These are phyloP conservation scores for Dothidotthia symphoricarpi DNA, from an alignment of 2,329 filamentous ascomycete genomes.

Conservation along the genomic window DNA sequence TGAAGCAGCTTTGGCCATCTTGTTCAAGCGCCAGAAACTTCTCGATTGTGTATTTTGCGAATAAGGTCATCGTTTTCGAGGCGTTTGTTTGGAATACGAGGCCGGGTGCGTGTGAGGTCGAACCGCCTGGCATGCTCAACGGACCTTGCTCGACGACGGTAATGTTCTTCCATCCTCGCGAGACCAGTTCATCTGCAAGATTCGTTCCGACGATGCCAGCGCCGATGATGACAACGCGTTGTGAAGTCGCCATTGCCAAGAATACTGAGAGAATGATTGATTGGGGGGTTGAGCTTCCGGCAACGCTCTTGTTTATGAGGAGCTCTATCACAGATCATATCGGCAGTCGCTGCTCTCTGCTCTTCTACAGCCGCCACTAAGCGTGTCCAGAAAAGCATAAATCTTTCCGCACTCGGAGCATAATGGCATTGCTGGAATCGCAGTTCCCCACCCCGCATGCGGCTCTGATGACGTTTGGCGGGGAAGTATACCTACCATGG, in stretches of 20 bases:
- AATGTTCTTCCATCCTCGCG: constrained; percentile 62
- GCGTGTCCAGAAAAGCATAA: constrained; percentile 25
- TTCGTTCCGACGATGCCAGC: constrained; percentile 65
- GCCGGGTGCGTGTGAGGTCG: constrained; percentile 64
- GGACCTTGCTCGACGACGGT: constrained; percentile 66
- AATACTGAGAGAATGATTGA: constrained; percentile 1
- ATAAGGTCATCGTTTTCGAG: constrained; percentile 57
- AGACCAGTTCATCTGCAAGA: constrained; percentile 62
- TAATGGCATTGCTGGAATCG: constrained; percentile 10
- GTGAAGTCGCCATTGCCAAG: constrained; percentile 25
- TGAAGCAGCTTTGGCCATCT: constrained; percentile 53
- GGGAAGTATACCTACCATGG: constrained; percentile 23
- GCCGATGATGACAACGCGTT: constrained; percentile 50
- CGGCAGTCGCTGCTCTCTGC: constrained; percentile 8
- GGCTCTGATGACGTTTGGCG: constrained; percentile 28
- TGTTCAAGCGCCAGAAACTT: constrained; percentile 56
- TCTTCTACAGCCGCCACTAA: constrained; percentile 22
- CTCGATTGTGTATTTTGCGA: constrained; percentile 62
- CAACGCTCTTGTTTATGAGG: too few relatives aligned
- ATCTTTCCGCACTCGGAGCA: constrained; percentile 17
- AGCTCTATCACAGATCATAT: too few relatives aligned
- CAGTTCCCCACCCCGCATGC: constrained; percentile 23
- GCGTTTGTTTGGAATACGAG: constrained; percentile 63
- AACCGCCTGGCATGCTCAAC: constrained; percentile 61
- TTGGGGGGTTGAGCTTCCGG: constrained; percentile 1